Evolutionary conservation across 2,329 filamentous ascomycete genomes (phyloP), one percentile per base, ranked within the genome.

Genomic region (Aspergillus clavatus): DNA sequence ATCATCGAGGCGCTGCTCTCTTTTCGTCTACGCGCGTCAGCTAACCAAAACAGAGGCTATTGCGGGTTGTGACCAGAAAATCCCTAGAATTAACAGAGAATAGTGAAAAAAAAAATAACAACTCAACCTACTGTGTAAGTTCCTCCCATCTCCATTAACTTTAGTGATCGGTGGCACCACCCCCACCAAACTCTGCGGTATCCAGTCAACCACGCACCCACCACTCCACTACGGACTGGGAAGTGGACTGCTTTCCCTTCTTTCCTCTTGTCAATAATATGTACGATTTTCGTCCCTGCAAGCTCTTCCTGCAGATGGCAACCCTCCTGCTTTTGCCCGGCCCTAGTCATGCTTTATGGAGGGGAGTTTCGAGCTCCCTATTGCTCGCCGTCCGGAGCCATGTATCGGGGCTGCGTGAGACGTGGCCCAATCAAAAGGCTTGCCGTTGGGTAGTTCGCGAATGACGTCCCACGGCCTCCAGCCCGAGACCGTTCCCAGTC

Each of bases 371-470:
- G 45, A 51, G 42, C 42, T 46, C 40, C 46, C 42, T 57, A 46
- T 48, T 48, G 54, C 57, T 52, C 29, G 46, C 45, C 51, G 46
- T 56, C 53, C 53, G 54, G 48, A 53, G 43, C 51, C 50, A 59
- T 59, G n/a, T n/a, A n/a, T 24, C 23, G 4, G 59, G 58, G 56
- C 52, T 52, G 60, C 51, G 52, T 55, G 59, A 67, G 62, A 71
- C 67, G 68, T 71, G 68, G 68, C 57, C 66, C 67, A 70, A 70
- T 70, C 51, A 61, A 46, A 60, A 46, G 26, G 26, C 40, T 46
- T 56, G 49, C 45, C 52, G 55, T 62, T 56, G 52, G 58, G 57
- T 54, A 56, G 59, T 63, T 66, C 62, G 53, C 57, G 48, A 42
- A 60, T 61, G 57, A 61, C 56, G 56, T 65, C 56, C 55, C 29